Conservation (phyloP, 768 basidiomycete genomes). For the Dioszegia aurantiaca region DNA sequence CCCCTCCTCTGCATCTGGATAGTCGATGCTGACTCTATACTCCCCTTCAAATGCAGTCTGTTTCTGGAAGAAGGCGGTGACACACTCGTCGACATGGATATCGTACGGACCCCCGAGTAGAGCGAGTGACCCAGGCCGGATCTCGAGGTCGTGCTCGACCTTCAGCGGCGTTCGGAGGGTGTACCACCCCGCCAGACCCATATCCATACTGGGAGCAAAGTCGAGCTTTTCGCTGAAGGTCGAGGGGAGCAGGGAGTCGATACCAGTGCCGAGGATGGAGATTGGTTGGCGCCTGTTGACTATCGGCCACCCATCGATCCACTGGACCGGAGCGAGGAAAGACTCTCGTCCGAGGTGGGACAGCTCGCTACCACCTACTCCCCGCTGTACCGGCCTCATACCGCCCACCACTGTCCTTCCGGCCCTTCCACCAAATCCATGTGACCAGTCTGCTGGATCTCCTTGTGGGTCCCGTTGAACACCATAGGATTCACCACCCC, state of each 20-base stretch:
- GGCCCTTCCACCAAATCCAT: constrained; percentile 53
- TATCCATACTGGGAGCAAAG: constrained; percentile 13
- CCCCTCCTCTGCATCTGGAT: constrained; percentile 1
- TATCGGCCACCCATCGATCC: constrained; percentile 38
- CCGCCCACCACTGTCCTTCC: constrained; percentile 50
- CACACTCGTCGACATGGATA: constrained; percentile 19
- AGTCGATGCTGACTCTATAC: constrained; percentile 15
- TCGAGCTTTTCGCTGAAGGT: background rate
- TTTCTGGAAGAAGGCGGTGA: constrained; percentile 22
- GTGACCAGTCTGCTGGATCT: constrained; percentile 55
- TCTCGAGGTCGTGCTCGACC: constrained; percentile 11
- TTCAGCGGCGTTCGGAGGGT: constrained; percentile 24
- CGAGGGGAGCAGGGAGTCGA: background rate
- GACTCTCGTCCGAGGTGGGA: constrained; percentile 54
- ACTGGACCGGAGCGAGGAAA: constrained; percentile 51
- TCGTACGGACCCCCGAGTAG: constrained; percentile 22
- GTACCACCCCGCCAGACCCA: constrained; percentile 25
- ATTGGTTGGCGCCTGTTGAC: constrained; percentile 22
- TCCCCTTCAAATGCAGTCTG: constrained; percentile 23
- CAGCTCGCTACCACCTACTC: background rate
- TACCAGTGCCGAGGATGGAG: background rate
- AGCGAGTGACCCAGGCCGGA: constrained; percentile 16
- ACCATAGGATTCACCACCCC: constrained; percentile 28
- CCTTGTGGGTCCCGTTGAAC: constrained; percentile 39
- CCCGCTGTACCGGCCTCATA: constrained; percentile 18